Percentiles rank a stretch among this genome's conserved stretches.
phyloP scores from a whole-genome alignment of 306 rosid genomes.

The Fagus sylvatica region DNA sequence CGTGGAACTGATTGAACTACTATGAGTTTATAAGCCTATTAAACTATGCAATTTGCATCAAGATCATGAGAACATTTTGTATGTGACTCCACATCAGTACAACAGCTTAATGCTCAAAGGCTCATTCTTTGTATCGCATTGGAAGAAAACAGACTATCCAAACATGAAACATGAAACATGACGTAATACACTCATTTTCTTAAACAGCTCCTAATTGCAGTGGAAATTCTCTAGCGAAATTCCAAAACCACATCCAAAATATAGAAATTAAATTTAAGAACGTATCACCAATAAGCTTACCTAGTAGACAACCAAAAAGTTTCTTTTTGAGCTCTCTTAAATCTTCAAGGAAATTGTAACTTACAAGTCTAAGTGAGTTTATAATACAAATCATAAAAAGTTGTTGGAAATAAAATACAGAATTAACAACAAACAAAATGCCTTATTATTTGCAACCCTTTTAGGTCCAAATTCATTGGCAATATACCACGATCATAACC shows the following conservation, averaged over 20 bases:
- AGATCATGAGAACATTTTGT: too few relatives aligned
- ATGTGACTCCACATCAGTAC: too few relatives aligned
- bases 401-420: background rate
- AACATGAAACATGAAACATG: background rate
- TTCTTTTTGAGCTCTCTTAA: slow-evolving; percentile 1
- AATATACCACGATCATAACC: background rate
- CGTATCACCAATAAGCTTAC: background rate
- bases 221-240: too few relatives aligned
- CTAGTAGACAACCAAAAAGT: background rate
- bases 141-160: too few relatives aligned
- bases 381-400: slow-evolving; percentile 20
- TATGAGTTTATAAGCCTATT: too few relatives aligned
- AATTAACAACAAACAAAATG: background rate
- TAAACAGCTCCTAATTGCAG: too few relatives aligned
- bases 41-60: too few relatives aligned
- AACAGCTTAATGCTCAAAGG: too few relatives aligned
- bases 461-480: slow-evolving; percentile 33
- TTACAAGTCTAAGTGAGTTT: background rate
- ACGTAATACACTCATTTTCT: too few relatives aligned
- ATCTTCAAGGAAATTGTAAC: slow-evolving; percentile 8
- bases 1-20: too few relatives aligned
- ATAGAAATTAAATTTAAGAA: background rate
- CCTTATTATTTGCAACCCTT: slow-evolving; percentile 4
- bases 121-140: too few relatives aligned
- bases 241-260: background rate